Conservation (phyloP, 371 early-diverging fungal genomes). For the Lichtheimia ramosa region DNA sequence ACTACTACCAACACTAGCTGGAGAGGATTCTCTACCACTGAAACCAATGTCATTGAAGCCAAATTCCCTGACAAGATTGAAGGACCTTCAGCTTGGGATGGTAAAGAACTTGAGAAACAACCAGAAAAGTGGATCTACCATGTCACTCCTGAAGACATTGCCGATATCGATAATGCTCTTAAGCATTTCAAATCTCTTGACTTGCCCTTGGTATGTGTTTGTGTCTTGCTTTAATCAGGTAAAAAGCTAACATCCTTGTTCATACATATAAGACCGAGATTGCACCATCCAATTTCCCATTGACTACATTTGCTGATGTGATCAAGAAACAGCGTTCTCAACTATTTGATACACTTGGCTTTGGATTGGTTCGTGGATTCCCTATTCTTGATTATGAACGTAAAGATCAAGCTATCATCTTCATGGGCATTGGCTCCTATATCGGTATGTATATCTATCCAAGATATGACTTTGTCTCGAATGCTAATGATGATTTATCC, state of each 20-base stretch:
- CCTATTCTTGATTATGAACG: conserved; percentile 35
- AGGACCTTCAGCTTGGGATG: conserved; percentile 43
- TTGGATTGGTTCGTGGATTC: conserved; percentile 40
- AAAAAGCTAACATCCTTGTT: not conserved
- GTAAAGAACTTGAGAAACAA: conserved; percentile 34
- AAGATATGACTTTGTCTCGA: not conserved
- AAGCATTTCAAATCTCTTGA: conserved; percentile 28
- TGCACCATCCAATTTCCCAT: conserved; percentile 25
- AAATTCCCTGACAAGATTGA: conserved; percentile 37
- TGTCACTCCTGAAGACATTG: conserved; percentile 34
- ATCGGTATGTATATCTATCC: conserved; percentile 22
- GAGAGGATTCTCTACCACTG: conserved; percentile 25
- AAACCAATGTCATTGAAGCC: conserved; percentile 16
- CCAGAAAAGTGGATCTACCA: conserved; percentile 44
- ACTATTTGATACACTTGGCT: conserved; percentile 37
- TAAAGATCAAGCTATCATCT: conserved; percentile 36
- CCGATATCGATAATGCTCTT: conserved; percentile 36
- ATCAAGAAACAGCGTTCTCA: conserved; percentile 22
- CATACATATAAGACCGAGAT: conserved; percentile 23
- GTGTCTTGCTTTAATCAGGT: not conserved
- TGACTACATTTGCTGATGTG: conserved; percentile 27
- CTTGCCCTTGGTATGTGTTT: conserved; percentile 20
- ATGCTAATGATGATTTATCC: not conserved
- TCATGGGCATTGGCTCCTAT: conserved; percentile 49
- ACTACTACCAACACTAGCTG: conserved; percentile 10